Base-by-base conservation (phyloP, 805 yeast species). In the Ogataea pignaliae region DNA sequence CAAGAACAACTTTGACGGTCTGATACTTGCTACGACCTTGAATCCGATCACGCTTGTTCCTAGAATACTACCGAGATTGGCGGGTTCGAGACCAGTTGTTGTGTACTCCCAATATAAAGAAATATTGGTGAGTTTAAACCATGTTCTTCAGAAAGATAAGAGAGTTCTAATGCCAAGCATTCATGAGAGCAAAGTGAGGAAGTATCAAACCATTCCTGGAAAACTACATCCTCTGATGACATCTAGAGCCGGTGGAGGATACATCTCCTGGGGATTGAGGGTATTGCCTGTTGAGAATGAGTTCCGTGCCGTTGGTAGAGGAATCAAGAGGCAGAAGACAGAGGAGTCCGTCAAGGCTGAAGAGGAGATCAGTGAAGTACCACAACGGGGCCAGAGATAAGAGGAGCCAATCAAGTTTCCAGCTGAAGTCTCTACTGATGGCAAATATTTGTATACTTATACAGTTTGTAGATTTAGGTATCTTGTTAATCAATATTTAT, bases 141-240 rank as follows among this genome's bases (percentile, higher is more conserved):
- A 85, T 51, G 71, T 68, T n/a, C 69, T 90, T 36, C 71, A 78
- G 51, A 67, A 68, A 28, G 95, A 90, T 56, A 72, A 79, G 47
- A 73, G 88, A 37, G 77, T 87, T 10, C 69, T 93, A 53, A 91
- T 93, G 0, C 95, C 97, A 5, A 78, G 88, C 13, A 79, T 91
- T 17, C 73, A 77, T 49, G 97, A 90, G 63, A 79, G 95, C 1
- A 73, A 87, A 49, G 93, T 85, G 11, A 77, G 97, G 51, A 83
- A 82, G 40, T 90, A 85, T 61, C 99, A 93, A 69, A 88, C 97
- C 3, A 79, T 91, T 28, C 88, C 95, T 15, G 99, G 98, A 8
- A 81, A 95, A 60, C 71, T 91, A 57, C 99, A 93, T 63, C 99
- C 99, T 0, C 60, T 83, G 47, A 93, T 93, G 99, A 87, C 97